Evolutionary conservation across 164 flowering plant genomes (phyloP).

Genomic region (Stephania cephalantha): DNA sequence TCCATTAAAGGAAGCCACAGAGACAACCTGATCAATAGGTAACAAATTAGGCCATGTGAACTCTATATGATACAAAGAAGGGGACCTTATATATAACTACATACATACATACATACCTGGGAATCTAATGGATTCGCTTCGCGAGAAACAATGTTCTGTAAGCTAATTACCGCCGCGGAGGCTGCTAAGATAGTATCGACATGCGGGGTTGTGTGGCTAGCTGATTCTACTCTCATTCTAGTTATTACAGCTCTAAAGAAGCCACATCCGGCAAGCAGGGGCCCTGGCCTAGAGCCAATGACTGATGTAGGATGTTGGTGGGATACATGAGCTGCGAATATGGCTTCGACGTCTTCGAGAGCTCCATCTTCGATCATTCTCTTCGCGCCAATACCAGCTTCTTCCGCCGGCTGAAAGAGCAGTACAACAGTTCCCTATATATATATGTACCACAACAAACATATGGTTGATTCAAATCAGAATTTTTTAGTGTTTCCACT

Average conservation of each 20-base stretch:
- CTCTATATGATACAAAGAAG: not conserved
- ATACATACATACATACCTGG: conserved; percentile 38
- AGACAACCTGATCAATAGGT: conserved; percentile 56
- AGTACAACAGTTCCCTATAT: conserved; percentile 73
- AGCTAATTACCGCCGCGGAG: conserved; percentile 71
- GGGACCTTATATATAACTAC: not conserved
- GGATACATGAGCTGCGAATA: conserved; percentile 71
- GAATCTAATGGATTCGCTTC: conserved; percentile 85
- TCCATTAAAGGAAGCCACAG: conserved; percentile 64
- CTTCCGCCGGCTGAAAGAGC: conserved; percentile 94
- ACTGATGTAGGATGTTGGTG: conserved; percentile 50
- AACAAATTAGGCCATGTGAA: not conserved
- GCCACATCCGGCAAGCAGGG: conserved; percentile 87
- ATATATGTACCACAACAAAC: not conserved
- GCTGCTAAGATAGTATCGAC: conserved; percentile 64
- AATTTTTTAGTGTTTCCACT: not conserved
- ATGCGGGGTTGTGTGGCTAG: conserved; percentile 32
- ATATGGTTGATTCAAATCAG: not conserved
- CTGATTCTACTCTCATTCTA: conserved; percentile 24
- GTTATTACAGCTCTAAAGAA: conserved; percentile 61
- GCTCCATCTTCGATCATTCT: conserved; percentile 75
- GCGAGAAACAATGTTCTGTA: conserved; percentile 76
- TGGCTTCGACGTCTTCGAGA: conserved; percentile 76
- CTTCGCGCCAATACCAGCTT: conserved; percentile 82
- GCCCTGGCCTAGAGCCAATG: conserved; percentile 78